Conservation (phyloP, 768 basidiomycete genomes). For the Lentinula edodes region DNA sequence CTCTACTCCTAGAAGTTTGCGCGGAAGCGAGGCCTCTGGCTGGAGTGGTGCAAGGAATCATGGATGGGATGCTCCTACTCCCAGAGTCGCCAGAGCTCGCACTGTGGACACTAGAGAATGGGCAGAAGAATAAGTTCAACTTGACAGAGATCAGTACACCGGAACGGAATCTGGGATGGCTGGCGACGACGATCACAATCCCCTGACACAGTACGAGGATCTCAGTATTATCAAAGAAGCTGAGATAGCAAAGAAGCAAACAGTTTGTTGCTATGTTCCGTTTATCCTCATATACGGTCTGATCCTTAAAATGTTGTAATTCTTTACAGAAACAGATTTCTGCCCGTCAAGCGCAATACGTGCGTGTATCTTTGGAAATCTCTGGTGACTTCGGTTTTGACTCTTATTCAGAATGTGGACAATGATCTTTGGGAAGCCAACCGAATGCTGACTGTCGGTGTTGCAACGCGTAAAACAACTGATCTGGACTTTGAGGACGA, state of each 20-base stretch:
- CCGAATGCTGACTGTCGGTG: constrained; percentile 93
- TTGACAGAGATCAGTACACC: constrained; percentile 97
- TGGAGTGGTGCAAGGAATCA: constrained; percentile 57
- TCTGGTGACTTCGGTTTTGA: constrained; percentile 8
- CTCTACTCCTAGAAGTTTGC: constrained; percentile 69
- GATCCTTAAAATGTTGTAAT: background rate
- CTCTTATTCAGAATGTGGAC: constrained; percentile 74
- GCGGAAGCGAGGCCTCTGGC: constrained; percentile 50
- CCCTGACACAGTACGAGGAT: constrained; percentile 91
- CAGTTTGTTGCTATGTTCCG: constrained; percentile 35
- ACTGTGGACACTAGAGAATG: constrained; percentile 81
- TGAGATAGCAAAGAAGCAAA: constrained; percentile 72
- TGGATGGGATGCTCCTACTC: constrained; percentile 83
- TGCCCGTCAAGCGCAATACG: constrained; percentile 94
- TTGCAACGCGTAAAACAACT: constrained; percentile 78
- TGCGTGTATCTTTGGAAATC: constrained; percentile 30
- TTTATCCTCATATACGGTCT: constrained; percentile 12
- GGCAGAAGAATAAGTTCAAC: constrained; percentile 91
- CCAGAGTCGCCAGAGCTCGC: constrained; percentile 55
- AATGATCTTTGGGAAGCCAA: constrained; percentile 99
- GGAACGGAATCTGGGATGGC: constrained; percentile 86
- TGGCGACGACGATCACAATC: constrained; percentile 90
- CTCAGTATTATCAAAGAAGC: constrained; percentile 61
- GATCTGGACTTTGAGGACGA: constrained; percentile 97
- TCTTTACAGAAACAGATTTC: constrained; percentile 72